Evolutionary conservation across 78 protist species (phyloP), one percentile per base, ranked within the genome.

Genomic region (Tieghemostelium lacteum): DNA sequence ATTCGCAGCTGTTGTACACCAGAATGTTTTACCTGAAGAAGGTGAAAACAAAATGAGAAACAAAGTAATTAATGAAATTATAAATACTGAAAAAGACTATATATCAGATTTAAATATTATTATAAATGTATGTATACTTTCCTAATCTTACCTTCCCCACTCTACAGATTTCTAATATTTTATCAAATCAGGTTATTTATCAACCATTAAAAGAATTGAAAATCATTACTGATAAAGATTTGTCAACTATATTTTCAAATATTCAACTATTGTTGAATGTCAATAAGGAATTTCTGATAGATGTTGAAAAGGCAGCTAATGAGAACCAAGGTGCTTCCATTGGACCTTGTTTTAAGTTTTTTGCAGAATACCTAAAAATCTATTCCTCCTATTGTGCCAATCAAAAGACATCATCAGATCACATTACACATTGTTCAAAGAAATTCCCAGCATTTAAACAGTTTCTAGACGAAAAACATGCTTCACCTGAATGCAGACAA

Each of bases 21-120:
- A 58, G 29, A 83, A 83, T 60, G 69, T 83, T 6, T 29, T 83
- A 28, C 26, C 49, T 12, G 91, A 83, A 58, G 78, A 66, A 24
- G 91, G 91, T 45, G 91, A 83, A 31, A 67, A 34, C 26, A 83
- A 83, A 60, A 69, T 83, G 78, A 52, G 91, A 49, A 83, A 83
- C 54, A 83, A 57, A 54, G 91, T 83, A 28, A 83, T 83, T 42
- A 83, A 83, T 69, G 91, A 83, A 45, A 24, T 83, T 4, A 83
- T 83, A 0, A 83, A 83, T 60, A 83, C 91, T 5, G 91, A 83
- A 33, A 83, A 70, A 29, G 78, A 83, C 45, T 83, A 83, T 69
- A 83, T 83, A 31, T 45, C 78, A 19, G 91, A 83, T 69, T 42
- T 83, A n/a, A 37, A 28, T 31, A 58, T 69, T 2, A 66, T 83